Evolutionary conservation across 805 yeast genomes (phyloP), one percentile per base, ranked within the genome.

Genomic region (Yamadazyma akitaensis): DNA sequence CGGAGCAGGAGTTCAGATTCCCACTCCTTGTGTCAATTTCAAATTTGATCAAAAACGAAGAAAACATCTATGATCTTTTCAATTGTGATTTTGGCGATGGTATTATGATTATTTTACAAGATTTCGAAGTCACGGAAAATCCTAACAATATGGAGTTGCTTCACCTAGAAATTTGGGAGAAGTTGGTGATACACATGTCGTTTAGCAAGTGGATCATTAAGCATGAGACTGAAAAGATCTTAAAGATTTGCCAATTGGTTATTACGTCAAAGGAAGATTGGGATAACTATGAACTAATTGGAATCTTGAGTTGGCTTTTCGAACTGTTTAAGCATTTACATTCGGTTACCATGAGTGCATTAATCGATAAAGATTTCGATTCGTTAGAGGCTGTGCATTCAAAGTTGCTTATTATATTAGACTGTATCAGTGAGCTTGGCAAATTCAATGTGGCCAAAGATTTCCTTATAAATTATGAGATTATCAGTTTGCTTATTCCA

Each of bases 281-380:
- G 80, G 61, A 64, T 40, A 65, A 66, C 31, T 59, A 60, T 25
- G 63, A 73, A 45, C 47, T 69, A 16, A 59, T 67, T 1, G 65
- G 67, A 2, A 58, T 77, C 14, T 56, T 75, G 4, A 62, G 74
- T 0, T 77, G 81, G 81, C 49, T 62, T 13, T 51, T 61, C 39
- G 68, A 67, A 14, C 55, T 37, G 16, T 47, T 59, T 47, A 51
- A 54, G 13, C 36, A 44, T 5, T 50, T 62, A 34, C 44, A 61
- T 38, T 1, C 37, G 38, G 39, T 28, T 14, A 49, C 47, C 11
- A 48, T 48, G n/a, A 16, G 37, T 38, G 35, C 42, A 28, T 44
- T 39, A 14, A 38, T 42, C 35, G 48, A 57, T 51, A 19, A 40
- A 19, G 19, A 44, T 12, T 46, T 37, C 34, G 44, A 56, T 32